phyloP scores from a whole-genome alignment of 2,329 filamentous ascomycete genomes.

The Trichoderma semiorbis region DNA sequence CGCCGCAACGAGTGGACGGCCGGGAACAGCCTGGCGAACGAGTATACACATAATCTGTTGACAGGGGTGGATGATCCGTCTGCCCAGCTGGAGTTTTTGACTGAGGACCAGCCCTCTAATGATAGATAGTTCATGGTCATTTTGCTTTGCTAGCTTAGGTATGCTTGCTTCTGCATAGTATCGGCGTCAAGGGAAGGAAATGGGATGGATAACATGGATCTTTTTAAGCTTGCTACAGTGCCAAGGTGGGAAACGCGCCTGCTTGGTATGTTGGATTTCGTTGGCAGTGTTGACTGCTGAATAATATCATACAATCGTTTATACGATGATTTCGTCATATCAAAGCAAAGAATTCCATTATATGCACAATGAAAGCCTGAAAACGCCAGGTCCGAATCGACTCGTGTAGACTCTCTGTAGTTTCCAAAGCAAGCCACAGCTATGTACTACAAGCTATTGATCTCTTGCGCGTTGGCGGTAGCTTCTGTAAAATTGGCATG shows the following conservation, averaged over 20 bases:
- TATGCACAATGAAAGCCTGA: too few relatives aligned
- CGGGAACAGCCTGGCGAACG: constrained; percentile 30
- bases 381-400: background rate
- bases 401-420: background rate
- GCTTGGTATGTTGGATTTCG: background rate
- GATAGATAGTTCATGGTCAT: background rate
- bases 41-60: constrained; percentile 32
- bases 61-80: constrained; percentile 18
- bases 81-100: background rate
- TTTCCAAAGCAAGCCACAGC: background rate
- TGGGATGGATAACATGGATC: background rate
- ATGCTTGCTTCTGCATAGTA: background rate
- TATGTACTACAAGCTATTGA: background rate
- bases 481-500: background rate
- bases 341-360: background rate
- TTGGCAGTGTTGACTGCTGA: background rate
- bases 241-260: background rate
- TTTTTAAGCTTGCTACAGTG: background rate
- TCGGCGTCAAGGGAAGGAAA: background rate
- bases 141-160: background rate
- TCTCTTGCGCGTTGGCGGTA: background rate
- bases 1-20: constrained; percentile 31
- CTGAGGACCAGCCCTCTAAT: background rate
- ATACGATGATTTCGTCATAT: background rate
- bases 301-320: background rate